These are phyloP conservation scores for Aspergillus aculeatinus DNA, from an alignment of 2,329 filamentous ascomycete species.

Conservation along the genomic window DNA sequence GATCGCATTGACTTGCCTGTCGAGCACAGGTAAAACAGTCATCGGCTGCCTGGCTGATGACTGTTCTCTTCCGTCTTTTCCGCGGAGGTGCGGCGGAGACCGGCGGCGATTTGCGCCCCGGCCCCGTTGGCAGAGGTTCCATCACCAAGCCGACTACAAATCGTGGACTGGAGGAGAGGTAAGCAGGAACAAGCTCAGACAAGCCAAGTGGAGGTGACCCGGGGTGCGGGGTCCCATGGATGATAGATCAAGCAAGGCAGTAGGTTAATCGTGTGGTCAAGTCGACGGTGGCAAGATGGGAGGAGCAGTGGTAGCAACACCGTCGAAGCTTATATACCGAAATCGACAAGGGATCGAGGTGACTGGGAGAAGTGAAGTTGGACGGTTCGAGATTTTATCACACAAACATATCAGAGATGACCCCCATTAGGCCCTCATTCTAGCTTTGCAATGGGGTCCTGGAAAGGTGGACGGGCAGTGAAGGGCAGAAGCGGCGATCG, in stretches of 20 bases:
- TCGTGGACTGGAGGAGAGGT: background rate
- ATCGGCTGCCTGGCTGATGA: constrained; percentile 83
- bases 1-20: constrained; percentile 80
- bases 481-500: constrained; percentile 13
- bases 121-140: constrained; percentile 24
- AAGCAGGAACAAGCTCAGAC: background rate
- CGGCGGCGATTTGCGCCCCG: constrained; percentile 26
- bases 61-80: constrained; percentile 81
- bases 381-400: background rate
- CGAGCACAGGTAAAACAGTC: constrained; percentile 95
- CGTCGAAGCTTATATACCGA: background rate
- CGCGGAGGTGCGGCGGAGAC: constrained; percentile 36
- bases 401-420: background rate
- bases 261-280: background rate
- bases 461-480: constrained; percentile 3
- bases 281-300: background rate
- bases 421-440: background rate
- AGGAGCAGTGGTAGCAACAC: too few relatives aligned
- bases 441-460: background rate
- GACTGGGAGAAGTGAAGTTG: background rate
- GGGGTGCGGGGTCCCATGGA: constrained; percentile 23
- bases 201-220: constrained; percentile 18
- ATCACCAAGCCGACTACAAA: constrained; percentile 10
- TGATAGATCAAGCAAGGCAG: background rate
- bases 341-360: too few relatives aligned